These are phyloP conservation scores for Pythium grandisporangium DNA, from an alignment of 352 stramenopile genomes.

Conservation along the genomic window DNA sequence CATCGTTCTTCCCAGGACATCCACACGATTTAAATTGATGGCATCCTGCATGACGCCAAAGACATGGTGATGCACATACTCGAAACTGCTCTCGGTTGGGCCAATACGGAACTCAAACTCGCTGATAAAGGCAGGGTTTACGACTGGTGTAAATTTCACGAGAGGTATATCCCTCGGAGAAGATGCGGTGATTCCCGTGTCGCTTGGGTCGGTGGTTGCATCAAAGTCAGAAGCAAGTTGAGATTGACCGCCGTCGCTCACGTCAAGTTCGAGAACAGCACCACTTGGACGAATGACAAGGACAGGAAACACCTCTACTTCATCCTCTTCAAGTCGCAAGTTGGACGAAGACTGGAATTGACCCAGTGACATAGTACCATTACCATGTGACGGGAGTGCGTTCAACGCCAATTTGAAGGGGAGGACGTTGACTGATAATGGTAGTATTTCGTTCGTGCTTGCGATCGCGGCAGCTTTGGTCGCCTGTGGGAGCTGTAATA, in stretches of 20 bases:
- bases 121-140: slow-evolving; percentile 31
- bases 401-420: slow-evolving; percentile 26
- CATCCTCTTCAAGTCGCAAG: slow-evolving; percentile 36
- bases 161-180: background rate
- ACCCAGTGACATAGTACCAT: slow-evolving; percentile 14
- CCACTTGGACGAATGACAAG: slow-evolving; percentile 38
- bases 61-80: slow-evolving; percentile 42
- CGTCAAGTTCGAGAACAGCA: slow-evolving; percentile 16
- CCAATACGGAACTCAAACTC: slow-evolving; percentile 54
- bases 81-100: slow-evolving; percentile 45
- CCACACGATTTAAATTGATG: slow-evolving; percentile 34
- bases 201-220: too few species aligned
- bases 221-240: too few species aligned
- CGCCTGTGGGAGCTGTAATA: too few species aligned
- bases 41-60: slow-evolving; percentile 25
- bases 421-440: slow-evolving; percentile 19
- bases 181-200: background rate
- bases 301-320: slow-evolving; percentile 61
- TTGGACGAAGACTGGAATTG: slow-evolving; percentile 36
- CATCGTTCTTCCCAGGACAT: slow-evolving; percentile 44
- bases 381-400: slow-evolving; percentile 18
- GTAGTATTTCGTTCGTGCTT: background rate
- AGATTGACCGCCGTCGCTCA: background rate
- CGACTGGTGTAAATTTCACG: slow-evolving; percentile 1
- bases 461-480: too few species aligned